Conservation (phyloP, 805 yeast species). For the Metschnikowia continentalis region DNA sequence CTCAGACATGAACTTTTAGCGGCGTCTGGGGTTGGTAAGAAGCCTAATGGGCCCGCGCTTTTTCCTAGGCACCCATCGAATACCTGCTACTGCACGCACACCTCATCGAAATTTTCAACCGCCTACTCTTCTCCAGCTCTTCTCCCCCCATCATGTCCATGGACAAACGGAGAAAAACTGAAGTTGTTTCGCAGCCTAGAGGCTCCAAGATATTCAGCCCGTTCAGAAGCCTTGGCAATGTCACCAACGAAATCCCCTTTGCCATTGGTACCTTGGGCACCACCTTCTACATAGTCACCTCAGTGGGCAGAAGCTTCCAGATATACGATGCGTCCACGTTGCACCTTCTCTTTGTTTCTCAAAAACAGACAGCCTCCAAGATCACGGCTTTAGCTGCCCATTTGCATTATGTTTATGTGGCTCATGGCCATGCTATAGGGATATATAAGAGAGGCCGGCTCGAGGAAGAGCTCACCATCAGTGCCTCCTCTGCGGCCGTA, state of each 20-base stretch:
- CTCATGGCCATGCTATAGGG: constrained; percentile 67
- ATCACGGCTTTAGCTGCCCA: constrained; percentile 76
- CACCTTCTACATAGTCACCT: constrained; percentile 81
- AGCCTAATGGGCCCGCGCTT: constrained; percentile 1
- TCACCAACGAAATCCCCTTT: constrained; percentile 81
- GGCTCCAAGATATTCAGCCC: constrained; percentile 66
- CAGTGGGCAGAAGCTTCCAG: constrained; percentile 87
- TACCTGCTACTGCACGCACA: constrained; percentile 7
- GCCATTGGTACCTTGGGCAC: constrained; percentile 86
- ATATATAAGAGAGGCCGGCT: constrained; percentile 78
- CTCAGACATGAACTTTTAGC: constrained; percentile 8
- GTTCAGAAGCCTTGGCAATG: constrained; percentile 81
- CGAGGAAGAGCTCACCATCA: constrained; percentile 27
- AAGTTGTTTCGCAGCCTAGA: constrained; percentile 8
- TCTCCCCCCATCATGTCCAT: constrained; percentile 7
- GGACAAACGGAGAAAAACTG: constrained; percentile 34
- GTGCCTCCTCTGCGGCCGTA: constrained; percentile 19
- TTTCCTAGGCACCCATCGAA: neutral
- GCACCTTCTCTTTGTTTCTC: constrained; percentile 81
- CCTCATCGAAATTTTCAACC: constrained; percentile 11
- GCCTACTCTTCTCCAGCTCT: neutral
- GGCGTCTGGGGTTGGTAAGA: neutral
- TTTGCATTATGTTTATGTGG: constrained; percentile 78
- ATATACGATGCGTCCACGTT: constrained; percentile 88
- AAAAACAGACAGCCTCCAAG: constrained; percentile 63